A percentile compares a stretch with the other conserved stretches of the same genome.
Conservation (phyloP, 2,329 filamentous ascomycete species). For the Aspergillus latus region DNA sequence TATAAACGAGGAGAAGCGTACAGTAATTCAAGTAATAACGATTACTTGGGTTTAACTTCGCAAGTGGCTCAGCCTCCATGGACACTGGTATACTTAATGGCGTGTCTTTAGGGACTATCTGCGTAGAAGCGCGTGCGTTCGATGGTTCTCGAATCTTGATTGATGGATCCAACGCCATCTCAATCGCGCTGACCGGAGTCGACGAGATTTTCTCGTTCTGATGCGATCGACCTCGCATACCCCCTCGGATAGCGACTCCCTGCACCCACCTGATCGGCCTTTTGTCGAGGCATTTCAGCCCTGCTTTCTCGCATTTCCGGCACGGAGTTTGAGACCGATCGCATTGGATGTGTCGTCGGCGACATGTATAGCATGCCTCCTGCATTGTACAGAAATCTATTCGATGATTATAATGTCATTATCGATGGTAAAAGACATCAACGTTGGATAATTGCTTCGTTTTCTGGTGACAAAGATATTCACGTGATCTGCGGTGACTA, state of each 20-base stretch:
- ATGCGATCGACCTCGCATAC: constrained; percentile 28
- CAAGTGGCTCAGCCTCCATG: constrained; percentile 18
- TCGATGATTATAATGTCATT: not conserved
- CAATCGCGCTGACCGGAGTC: not conserved
- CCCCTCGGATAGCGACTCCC: constrained; percentile 37
- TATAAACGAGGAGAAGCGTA: constrained; percentile 20
- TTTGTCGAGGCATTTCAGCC: constrained; percentile 34
- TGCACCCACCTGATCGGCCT: constrained; percentile 38
- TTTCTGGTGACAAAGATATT: not conserved
- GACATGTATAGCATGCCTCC: constrained; percentile 37
- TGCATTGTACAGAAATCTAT: not conserved
- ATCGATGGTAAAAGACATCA: not conserved
- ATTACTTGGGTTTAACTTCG: constrained; percentile 22
- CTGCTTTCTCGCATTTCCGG: constrained; percentile 35
- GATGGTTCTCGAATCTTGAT: not conserved
- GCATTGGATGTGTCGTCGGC: constrained; percentile 37
- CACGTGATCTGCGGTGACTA: not conserved
- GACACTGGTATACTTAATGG: constrained; percentile 9
- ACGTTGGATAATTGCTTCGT: not conserved
- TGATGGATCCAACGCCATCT: not conserved
- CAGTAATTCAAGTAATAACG: constrained; percentile 38
- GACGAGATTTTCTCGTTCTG: not conserved
- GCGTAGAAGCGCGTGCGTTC: not conserved
- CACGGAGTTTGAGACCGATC: constrained; percentile 32
- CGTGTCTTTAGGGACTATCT: not conserved